phyloP scores from a whole-genome alignment of 495 filamentous ascomycete genomes.

The Aspergillus bertholletiae region DNA sequence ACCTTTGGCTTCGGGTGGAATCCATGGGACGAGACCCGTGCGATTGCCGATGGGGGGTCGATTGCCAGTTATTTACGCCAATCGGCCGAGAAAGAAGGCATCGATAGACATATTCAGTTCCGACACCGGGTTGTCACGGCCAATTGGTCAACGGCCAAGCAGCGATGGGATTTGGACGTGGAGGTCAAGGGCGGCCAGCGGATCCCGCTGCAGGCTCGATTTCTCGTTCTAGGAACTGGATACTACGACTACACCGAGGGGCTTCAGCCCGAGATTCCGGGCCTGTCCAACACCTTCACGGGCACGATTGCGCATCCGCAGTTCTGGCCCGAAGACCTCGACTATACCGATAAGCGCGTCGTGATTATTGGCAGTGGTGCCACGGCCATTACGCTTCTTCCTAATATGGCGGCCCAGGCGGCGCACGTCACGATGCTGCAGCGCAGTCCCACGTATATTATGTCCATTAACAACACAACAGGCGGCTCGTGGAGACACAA shows the following conservation, averaged over 20 bases:
- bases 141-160: constrained; percentile 45
- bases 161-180: constrained; percentile 37
- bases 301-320: constrained; percentile 37
- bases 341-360: constrained; percentile 39
- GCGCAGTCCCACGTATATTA: constrained; percentile 49
- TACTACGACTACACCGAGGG: constrained; percentile 47
- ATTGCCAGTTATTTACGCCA: constrained; percentile 58
- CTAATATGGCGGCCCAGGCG: constrained; percentile 28
- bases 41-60: constrained; percentile 49
- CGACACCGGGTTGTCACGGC: constrained; percentile 47
- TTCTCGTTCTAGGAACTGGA: constrained; percentile 16
- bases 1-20: constrained; percentile 59
- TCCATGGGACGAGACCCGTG: constrained; percentile 48
- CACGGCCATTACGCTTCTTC: constrained; percentile 43
- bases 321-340: constrained; percentile 40
- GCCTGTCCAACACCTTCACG: constrained; percentile 20
- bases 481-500: neutral
- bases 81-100: constrained; percentile 45
- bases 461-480: constrained; percentile 30
- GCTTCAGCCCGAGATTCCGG: constrained; percentile 35
- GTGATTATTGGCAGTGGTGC: constrained; percentile 48
- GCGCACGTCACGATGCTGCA: constrained; percentile 42
- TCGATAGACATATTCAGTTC: constrained; percentile 53
- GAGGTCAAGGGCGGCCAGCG: constrained; percentile 19
- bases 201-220: constrained; percentile 17